These are phyloP conservation scores for Apiospora phragmitis DNA, from an alignment of 2,329 filamentous ascomycete genomes.

Conservation along the genomic window DNA sequence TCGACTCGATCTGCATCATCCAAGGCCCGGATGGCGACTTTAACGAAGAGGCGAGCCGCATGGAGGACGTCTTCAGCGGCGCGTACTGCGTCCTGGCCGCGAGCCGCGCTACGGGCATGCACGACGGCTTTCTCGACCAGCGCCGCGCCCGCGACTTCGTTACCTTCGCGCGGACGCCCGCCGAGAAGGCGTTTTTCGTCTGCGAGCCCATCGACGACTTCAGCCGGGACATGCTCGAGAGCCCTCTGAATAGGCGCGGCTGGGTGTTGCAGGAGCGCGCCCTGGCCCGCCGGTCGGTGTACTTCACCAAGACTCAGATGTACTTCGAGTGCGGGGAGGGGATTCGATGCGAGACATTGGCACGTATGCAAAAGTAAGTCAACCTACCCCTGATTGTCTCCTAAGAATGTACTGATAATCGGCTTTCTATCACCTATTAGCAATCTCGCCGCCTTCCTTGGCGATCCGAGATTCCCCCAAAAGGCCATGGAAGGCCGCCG, in stretches of 20 bases:
- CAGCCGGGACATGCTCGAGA: conserved; percentile 29
- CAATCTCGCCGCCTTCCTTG: conserved; percentile 27
- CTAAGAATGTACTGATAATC: too few species aligned
- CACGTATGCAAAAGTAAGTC: conserved; percentile 32
- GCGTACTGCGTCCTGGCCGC: background rate
- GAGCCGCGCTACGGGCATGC: background rate
- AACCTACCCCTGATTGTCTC: background rate
- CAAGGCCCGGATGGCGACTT: conserved; percentile 17
- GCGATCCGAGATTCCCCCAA: conserved; percentile 27
- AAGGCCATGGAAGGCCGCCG: conserved; percentile 15
- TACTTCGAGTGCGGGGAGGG: conserved; percentile 41
- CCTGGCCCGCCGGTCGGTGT: conserved; percentile 37
- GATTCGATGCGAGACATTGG: conserved; percentile 36
- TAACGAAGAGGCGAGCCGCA: conserved; percentile 12
- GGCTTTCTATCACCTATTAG: background rate
- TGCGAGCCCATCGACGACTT: conserved; percentile 37
- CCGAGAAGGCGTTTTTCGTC: conserved; percentile 15
- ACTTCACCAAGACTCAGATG: conserved; percentile 35
- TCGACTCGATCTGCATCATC: conserved; percentile 20
- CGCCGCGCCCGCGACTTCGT: background rate
- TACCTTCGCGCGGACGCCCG: background rate
- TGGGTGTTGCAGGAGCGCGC: conserved; percentile 43
- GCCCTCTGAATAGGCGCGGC: conserved; percentile 33
- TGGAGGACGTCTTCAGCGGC: conserved; percentile 7
- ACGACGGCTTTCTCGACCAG: background rate